Evolutionary conservation across 768 basidiomycete genomes (phyloP), one percentile per base, ranked within the genome.

Genomic region (Rubroboletus pulcherrimus): DNA sequence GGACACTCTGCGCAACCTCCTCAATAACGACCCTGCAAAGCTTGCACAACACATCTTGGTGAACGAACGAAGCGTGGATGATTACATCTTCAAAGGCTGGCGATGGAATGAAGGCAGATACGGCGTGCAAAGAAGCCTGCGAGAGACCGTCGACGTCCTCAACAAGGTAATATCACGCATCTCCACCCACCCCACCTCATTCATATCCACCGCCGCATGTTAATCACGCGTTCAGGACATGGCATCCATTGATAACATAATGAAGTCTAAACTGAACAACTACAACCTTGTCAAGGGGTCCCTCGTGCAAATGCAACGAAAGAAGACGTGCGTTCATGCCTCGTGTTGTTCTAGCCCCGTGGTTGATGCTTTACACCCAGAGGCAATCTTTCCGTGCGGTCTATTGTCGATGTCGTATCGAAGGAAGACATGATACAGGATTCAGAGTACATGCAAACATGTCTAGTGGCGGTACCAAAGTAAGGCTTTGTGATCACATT

Each of bases 221-320:
- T 63, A 0, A 65, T 40, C 66, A 63, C 66, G 53, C 61, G 53
- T 49, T 42, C 51, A 70, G 95, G 97, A 98, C 79, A 92, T 96
- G 85, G 78, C 78, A 24, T 93, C 92, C 21, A 93, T 98, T 59
- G 97, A 99, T 72, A 91, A 89, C 66, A 85, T 90, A 38, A 90
- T 97, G 82, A 96, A 96, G 76, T 77, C 84, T 40, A 98, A 97
- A 73, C 74, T 93, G 39, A 90, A 87, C 63, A 87, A 85, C 67
- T 99, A 99, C 73, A 95, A 94, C 68, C 75, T 96, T 12, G 89
- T 93, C 47, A 99, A 99, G 71, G 96, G 96, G 0, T 87, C 91
- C 45, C 77, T 98, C 49, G 83, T 86, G 4, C 89, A 93, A 66
- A 86, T 98, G 81, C 92, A 96, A 68, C 85, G 97, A 63, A 98